phyloP scores from a whole-genome alignment of 306 rosid genomes.

The Oxytropis ochrocephala region DNA sequence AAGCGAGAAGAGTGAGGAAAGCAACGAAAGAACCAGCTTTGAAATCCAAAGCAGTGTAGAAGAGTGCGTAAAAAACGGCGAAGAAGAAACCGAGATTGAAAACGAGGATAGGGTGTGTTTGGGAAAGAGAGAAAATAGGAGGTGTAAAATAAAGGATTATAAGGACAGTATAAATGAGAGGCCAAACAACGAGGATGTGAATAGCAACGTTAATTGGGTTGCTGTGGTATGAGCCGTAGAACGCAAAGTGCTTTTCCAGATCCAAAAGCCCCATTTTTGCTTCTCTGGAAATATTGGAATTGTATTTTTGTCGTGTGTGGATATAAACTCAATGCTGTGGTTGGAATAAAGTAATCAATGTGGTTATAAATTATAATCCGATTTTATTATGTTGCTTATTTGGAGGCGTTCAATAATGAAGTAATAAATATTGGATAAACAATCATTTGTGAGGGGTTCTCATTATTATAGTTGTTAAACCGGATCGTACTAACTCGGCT shows the following conservation, averaged over 20 bases:
- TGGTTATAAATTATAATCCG: no score
- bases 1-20: constrained; percentile 48
- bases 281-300: not conserved
- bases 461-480: no score
- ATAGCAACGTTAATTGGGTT: constrained; percentile 58
- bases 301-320: not conserved
- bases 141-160: constrained; percentile 61
- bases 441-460: no score
- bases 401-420: no score
- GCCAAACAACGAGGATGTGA: constrained; percentile 76
- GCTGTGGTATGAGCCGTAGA: constrained; percentile 86
- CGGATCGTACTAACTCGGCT: no score
- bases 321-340: no score
- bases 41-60: constrained; percentile 50
- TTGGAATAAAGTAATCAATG: no score
- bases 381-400: no score
- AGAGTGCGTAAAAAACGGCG: constrained; percentile 39
- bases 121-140: constrained; percentile 26
- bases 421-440: no score
- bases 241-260: constrained; percentile 80
- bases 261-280: constrained; percentile 48
- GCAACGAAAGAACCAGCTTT: constrained; percentile 78
- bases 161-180: constrained; percentile 52
- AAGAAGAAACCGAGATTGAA: constrained; percentile 56
- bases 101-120: constrained; percentile 25